These are phyloP conservation scores for Sechiopsis laciniata DNA, from an alignment of 306 rosid species.

Conservation along the genomic window DNA sequence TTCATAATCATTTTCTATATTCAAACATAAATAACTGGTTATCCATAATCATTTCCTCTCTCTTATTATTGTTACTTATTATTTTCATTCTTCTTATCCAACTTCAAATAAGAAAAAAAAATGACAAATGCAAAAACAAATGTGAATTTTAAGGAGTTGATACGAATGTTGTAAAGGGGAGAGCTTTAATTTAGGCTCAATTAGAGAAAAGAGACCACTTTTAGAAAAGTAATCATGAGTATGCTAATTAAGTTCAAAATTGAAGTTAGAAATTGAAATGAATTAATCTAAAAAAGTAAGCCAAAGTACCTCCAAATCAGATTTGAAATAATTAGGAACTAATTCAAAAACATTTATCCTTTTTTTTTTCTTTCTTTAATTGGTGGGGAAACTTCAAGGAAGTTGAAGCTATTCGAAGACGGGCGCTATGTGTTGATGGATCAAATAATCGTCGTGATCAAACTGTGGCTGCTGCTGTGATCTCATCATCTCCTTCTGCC, in stretches of 20 bases:
- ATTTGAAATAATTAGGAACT: constrained; percentile 10
- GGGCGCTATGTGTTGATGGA: constrained; percentile 63
- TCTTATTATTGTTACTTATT: too few species aligned
- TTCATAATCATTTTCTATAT: too few species aligned
- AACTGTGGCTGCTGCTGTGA: constrained; percentile 15
- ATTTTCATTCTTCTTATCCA: too few species aligned
- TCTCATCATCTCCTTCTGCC: constrained; percentile 65
- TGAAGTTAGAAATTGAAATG: constrained; percentile 14
- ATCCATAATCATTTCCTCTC: too few species aligned
- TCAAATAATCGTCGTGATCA: constrained; percentile 58
- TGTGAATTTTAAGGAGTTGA: too few species aligned
- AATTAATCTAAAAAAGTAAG: background rate
- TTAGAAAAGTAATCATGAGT: background rate
- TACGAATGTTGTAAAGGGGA: too few species aligned
- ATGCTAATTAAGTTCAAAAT: constrained; percentile 2
- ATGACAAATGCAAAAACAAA: too few species aligned
- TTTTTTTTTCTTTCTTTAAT: background rate
- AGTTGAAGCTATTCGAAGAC: constrained; percentile 48
- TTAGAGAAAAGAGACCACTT: background rate
- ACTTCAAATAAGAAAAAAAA: too few species aligned
- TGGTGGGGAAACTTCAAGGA: background rate
- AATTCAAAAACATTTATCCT: background rate
- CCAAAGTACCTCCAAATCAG: constrained; percentile 13
- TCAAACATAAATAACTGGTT: too few species aligned
- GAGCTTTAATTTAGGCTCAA: background rate